Conservation (phyloP, 208 protist species). For the Dictyostelium gargantuum region DNA sequence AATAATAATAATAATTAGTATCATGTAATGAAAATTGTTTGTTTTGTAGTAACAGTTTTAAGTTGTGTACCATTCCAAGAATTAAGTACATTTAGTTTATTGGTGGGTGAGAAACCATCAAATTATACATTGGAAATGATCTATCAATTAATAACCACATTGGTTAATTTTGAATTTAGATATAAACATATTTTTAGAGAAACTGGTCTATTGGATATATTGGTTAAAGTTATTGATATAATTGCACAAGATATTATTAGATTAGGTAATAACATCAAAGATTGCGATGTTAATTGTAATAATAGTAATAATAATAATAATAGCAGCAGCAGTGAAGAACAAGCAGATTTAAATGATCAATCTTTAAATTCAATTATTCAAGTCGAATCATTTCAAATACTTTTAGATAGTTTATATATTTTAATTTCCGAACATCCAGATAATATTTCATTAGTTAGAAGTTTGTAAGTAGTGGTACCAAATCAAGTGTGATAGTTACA, state of each 20-base stretch:
- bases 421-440: constrained; percentile 52
- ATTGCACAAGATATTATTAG: neutral
- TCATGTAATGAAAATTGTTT: constrained; percentile 61
- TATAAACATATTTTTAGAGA: constrained; percentile 66
- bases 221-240: constrained; percentile 28
- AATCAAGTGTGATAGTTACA: too few relatives aligned
- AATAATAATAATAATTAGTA: too few relatives aligned
- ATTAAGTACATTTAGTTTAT: constrained; percentile 47
- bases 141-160: constrained; percentile 37
- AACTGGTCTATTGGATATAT: constrained; percentile 37
- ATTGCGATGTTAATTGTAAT: neutral
- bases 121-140: constrained; percentile 45
- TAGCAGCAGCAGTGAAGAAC: neutral
- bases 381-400: constrained; percentile 27
- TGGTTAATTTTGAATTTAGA: constrained; percentile 60
- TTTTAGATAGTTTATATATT: constrained; percentile 49
- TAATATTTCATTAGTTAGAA: constrained; percentile 48
- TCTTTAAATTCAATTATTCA: neutral
- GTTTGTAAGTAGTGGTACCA: constrained; percentile 52
- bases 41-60: constrained; percentile 67
- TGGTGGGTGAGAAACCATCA: constrained; percentile 48
- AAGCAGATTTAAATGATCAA: neutral
- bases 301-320: neutral
- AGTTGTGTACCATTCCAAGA: constrained; percentile 67
- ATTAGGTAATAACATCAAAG: neutral